Evolutionary conservation across 2,329 filamentous ascomycete genomes (phyloP), one percentile per base, ranked within the genome.

Genomic region (Alternaria brassicicola): DNA sequence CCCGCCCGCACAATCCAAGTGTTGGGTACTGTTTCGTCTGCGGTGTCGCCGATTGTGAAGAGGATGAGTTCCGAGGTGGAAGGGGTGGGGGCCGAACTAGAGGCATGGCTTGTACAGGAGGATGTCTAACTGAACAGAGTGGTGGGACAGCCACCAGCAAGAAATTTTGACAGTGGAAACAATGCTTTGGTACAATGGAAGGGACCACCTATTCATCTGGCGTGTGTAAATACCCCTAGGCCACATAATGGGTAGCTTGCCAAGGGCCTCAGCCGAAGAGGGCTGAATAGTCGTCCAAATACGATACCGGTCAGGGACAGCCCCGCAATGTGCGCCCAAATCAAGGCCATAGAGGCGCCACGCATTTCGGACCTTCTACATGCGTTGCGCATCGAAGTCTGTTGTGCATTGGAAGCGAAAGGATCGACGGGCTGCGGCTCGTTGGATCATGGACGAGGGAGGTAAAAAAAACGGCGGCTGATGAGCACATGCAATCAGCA

Each of bases 231-330:
- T 25, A 30, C 5, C 8, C 49, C 28, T 45, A 42, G 36, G 28
- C 30, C 36, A 45, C 30, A 52, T 6, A 17, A 17, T 26, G 39
- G n/a, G 23, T 33, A 30, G 35, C 33, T 39, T 52, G 43, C 55
- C 31, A 51, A 52, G 50, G 50, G 30, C 25, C 25, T 35, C 28
- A 46, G 50, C 50, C 38, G 50, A 38, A 28, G 50, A 52, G 50
- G 50, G 50, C 50, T 52, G 50, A 46, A 35, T 28, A 49, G 25
- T 48, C 28, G 41, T 58, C 36, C 26, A 42, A 46, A 63, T 55
- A 58, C 59, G 59, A 55, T 38, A 60, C 59, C 56, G 59, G 56
- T 64, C 53, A 52, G 57, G 33, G 38, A 15, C 7, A 19, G 41
- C 53, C 35, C 52, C 45, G 52, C 47, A 59, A 41, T 39, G 36